phyloP scores from a whole-genome alignment of 2,329 filamentous ascomycete genomes.

The Talaromyces marneffei region DNA sequence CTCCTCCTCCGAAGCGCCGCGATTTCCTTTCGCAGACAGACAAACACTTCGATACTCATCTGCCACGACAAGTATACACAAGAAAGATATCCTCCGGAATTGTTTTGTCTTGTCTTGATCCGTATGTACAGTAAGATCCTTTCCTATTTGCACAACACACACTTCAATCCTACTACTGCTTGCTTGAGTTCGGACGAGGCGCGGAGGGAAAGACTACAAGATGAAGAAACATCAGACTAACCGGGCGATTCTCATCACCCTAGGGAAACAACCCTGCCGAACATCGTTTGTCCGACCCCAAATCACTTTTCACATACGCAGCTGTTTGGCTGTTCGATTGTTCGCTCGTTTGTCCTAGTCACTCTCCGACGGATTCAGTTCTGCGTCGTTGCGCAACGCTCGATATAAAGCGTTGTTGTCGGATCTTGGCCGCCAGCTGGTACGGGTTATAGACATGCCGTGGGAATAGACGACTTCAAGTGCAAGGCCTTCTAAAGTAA shows the following conservation, averaged over 20 bases:
- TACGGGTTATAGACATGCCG: not conserved
- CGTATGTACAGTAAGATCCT: not conserved
- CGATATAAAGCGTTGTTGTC: not conserved
- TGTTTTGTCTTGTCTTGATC: not conserved
- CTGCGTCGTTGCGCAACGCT: conserved; percentile 3
- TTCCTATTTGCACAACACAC: not conserved
- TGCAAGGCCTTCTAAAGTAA: not conserved
- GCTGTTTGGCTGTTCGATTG: not conserved
- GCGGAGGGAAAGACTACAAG: not conserved
- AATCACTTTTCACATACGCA: not conserved
- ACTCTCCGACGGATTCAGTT: not conserved
- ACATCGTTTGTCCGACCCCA: not conserved
- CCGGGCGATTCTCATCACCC: not conserved
- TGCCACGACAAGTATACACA: not conserved
- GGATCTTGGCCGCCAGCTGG: not conserved
- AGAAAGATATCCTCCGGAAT: not conserved
- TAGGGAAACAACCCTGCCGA: not conserved
- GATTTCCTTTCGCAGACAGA: not conserved
- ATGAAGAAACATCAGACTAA: conserved; percentile 7
- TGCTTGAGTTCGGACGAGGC: not conserved
- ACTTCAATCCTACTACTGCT: not conserved
- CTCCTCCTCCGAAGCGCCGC: not conserved
- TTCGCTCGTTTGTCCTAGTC: not conserved
- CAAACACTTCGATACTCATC: not conserved
- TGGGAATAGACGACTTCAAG: not conserved